A percentile compares a stretch with the other conserved stretches of the same genome.
These are phyloP conservation scores for Raffaelea albimanens DNA, from an alignment of 2,329 filamentous ascomycete genomes.

Conservation along the genomic window DNA sequence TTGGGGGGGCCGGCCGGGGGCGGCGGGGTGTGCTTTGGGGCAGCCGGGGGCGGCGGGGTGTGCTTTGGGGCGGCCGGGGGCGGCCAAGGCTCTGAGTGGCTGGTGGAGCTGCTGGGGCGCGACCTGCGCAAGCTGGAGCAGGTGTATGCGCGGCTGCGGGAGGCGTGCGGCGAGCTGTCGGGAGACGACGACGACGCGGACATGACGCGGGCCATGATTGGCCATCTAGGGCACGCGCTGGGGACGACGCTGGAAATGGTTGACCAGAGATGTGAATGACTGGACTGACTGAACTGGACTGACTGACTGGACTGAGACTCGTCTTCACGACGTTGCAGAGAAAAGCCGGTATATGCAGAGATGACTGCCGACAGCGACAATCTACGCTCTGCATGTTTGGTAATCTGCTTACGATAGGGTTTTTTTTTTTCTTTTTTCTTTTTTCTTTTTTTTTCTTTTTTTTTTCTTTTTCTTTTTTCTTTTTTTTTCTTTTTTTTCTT, in stretches of 20 bases:
- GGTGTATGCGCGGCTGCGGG: constrained; percentile 33
- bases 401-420: background rate
- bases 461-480: background rate
- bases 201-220: constrained; percentile 34
- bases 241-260: constrained; percentile 32
- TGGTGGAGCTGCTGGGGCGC: constrained; percentile 36
- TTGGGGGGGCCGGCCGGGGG: constrained; percentile 22
- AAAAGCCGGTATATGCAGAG: no score
- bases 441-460: background rate
- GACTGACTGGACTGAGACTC: background rate
- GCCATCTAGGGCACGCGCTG: constrained; percentile 33
- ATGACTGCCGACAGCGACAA: background rate
- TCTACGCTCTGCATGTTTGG: background rate
- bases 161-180: constrained; percentile 28
- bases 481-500: background rate
- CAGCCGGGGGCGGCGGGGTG: constrained; percentile 6
- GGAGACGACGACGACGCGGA: constrained; percentile 31
- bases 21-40: constrained; percentile 28
- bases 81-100: constrained; percentile 18
- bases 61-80: constrained; percentile 10
- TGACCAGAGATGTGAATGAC: constrained; percentile 25
- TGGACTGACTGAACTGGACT: constrained; percentile 12
- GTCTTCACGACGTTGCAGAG: no score
- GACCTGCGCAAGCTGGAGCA: constrained; percentile 38
- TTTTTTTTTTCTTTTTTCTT: background rate